Conservation (phyloP, 768 basidiomycete species). For the Rhodotorula babjevae region DNA sequence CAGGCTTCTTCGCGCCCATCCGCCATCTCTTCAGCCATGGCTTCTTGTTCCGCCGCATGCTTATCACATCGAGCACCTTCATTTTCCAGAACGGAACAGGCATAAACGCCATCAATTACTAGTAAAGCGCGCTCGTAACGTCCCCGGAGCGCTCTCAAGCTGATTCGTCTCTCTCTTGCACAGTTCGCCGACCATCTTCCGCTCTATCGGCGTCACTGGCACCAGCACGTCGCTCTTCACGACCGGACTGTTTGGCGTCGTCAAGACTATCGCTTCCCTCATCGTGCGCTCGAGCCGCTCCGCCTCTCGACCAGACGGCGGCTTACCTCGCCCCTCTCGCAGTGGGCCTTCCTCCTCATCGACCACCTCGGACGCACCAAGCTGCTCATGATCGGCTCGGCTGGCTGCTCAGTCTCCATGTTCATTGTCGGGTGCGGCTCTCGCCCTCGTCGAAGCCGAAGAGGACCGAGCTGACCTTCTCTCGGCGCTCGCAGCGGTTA, state of each 20-base stretch:
- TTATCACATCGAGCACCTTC: constrained; percentile 16
- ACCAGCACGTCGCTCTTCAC: constrained; percentile 35
- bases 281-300: constrained; percentile 34
- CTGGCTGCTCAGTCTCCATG: constrained; percentile 51
- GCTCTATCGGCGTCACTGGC: constrained; percentile 45
- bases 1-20: constrained; percentile 28
- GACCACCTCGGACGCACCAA: constrained; percentile 50
- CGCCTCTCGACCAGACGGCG: constrained; percentile 44
- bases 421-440: constrained; percentile 49
- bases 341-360: not conserved
- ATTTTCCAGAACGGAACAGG: constrained; percentile 44
- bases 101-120: constrained; percentile 50
- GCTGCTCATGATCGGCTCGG: constrained; percentile 51
- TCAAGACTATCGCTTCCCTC: constrained; percentile 48
- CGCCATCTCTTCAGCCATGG: constrained; percentile 22
- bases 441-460: not conserved
- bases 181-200: constrained; percentile 49
- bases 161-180: not conserved
- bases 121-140: not conserved
- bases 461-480: constrained; percentile 18
- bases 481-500: constrained; percentile 39
- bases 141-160: not conserved
- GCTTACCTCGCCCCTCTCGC: too few species aligned
- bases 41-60: constrained; percentile 43
- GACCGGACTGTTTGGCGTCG: constrained; percentile 54